Evolutionary conservation across 208 protist genomes (phyloP).

Genomic region (Trichomonas tenax): DNA sequence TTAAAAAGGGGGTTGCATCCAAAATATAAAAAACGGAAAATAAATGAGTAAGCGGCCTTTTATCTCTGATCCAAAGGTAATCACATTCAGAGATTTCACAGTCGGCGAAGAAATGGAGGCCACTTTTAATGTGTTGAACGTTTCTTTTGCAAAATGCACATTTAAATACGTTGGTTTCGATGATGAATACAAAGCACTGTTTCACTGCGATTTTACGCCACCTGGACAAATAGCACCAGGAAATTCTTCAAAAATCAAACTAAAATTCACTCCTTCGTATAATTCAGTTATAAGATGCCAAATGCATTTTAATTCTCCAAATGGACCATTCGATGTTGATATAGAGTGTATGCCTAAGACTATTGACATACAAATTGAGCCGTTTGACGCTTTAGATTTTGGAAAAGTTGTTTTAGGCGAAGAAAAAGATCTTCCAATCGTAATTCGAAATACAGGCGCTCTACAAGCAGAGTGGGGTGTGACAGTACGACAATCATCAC

Average conservation of each 20-base stretch:
- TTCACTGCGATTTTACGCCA: not conserved
- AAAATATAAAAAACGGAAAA: not conserved
- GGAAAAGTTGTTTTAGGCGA: not conserved
- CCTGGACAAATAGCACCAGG: not conserved
- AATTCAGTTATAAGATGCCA: not conserved
- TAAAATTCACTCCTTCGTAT: not conserved
- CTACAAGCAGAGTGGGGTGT: not conserved
- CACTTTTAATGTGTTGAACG: not conserved
- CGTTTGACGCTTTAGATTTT: not conserved
- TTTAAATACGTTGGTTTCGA: not conserved
- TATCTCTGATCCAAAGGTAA: not conserved
- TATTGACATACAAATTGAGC: constrained; percentile 7
- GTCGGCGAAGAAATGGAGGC: not conserved
- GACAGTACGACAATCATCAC: not conserved
- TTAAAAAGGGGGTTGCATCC: too few relatives aligned
- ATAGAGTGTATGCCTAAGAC: not conserved
- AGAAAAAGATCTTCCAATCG: not conserved
- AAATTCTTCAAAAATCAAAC: not conserved
- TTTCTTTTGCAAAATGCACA: not conserved
- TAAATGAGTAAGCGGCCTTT: not conserved
- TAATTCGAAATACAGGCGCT: not conserved
- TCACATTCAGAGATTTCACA: not conserved
- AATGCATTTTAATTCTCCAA: not conserved
- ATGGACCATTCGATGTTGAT: not conserved
- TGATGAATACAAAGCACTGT: not conserved